Percentiles rank a stretch among this genome's conserved stretches.
Conservation (phyloP, 805 yeast species). For the Ogataea angusta region DNA sequence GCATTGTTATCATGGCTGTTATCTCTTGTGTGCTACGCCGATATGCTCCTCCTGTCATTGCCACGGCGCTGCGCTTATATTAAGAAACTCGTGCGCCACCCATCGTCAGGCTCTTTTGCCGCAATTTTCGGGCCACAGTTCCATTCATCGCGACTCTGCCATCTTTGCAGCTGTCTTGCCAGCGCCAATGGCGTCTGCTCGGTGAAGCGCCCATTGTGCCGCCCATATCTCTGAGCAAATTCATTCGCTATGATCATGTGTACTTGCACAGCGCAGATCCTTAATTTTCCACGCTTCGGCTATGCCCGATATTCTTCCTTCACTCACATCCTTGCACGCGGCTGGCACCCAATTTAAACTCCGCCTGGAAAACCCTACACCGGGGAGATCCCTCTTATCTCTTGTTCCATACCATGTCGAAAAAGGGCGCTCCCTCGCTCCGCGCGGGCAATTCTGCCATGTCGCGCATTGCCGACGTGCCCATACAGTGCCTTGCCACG, state of each 20-base stretch:
- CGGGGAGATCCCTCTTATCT: constrained; percentile 1
- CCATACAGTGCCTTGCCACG: constrained; percentile 35
- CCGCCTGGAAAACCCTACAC: constrained; percentile 1
- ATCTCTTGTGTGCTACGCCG: background rate
- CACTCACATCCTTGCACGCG: background rate
- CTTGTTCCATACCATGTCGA: constrained; percentile 7
- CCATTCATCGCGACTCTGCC: background rate
- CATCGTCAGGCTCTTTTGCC: background rate
- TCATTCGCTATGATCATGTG: background rate
- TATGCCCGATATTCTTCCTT: too few species aligned
- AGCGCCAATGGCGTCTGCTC: too few species aligned
- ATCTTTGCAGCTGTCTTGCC: too few species aligned
- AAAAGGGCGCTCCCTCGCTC: constrained; percentile 6
- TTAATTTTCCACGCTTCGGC: background rate
- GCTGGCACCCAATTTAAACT: too few species aligned
- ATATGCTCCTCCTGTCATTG: background rate
- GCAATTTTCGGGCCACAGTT: background rate
- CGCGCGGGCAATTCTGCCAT: constrained; percentile 11
- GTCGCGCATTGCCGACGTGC: constrained; percentile 34
- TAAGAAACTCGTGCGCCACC: background rate
- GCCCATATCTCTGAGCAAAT: too few species aligned
- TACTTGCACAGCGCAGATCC: background rate
- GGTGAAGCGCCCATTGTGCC: too few species aligned
- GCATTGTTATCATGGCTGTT: background rate
- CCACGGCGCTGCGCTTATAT: background rate